Percentiles rank a stretch among this genome's conserved stretches.
Conservation (phyloP, 1,284 basidiomycete species). For the Cutaneotrichosporon sp. region DNA sequence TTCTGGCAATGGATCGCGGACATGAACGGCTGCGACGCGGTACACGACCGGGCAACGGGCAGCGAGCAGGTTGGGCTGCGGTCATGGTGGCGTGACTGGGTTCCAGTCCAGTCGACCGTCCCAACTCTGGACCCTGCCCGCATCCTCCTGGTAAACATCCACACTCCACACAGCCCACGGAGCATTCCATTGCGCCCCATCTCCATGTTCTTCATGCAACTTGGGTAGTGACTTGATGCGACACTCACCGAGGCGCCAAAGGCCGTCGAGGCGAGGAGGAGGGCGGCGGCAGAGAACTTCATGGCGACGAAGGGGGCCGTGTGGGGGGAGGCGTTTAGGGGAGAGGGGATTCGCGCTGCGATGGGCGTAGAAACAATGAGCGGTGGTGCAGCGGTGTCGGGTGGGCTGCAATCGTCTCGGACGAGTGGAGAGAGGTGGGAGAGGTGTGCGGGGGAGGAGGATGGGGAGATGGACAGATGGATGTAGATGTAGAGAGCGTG, state of each 20-base stretch:
- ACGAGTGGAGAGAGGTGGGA: neutral
- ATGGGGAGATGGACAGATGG: no score
- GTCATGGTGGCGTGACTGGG: neutral
- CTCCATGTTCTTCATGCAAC: no score
- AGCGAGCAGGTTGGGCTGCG: no score
- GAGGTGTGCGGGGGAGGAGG: no score
- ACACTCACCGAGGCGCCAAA: constrained; percentile 20
- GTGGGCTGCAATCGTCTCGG: neutral
- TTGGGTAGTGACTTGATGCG: neutral
- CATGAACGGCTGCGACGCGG: no score
- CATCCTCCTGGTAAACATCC: neutral
- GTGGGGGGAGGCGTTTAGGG: neutral
- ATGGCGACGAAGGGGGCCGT: constrained; percentile 5
- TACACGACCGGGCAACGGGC: no score
- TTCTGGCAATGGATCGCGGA: no score
- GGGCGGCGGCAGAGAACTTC: constrained; percentile 24
- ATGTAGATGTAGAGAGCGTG: no score
- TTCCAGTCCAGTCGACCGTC: no score
- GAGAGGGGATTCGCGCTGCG: neutral
- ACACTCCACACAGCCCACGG: neutral
- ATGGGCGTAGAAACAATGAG: constrained; percentile 2
- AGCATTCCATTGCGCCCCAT: neutral
- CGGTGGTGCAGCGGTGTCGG: neutral
- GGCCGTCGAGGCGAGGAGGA: constrained; percentile 17
- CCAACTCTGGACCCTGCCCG: neutral